phyloP scores from a whole-genome alignment of 345 rosid genomes.

The Mercurialis annua region DNA sequence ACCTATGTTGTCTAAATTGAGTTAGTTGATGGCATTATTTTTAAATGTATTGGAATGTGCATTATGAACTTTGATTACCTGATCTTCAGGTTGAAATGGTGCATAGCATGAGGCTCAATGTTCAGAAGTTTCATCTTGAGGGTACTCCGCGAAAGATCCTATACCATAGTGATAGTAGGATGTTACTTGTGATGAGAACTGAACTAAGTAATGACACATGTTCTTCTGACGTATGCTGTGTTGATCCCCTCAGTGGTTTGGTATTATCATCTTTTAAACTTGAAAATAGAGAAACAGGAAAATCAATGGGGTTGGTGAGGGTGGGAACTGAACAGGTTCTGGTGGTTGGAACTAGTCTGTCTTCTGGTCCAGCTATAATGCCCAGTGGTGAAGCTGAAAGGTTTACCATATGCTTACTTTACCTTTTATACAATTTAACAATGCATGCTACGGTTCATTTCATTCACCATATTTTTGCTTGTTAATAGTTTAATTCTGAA shows the following conservation, averaged over 20 bases:
- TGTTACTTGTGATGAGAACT: constrained; percentile 90
- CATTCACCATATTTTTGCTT: neutral
- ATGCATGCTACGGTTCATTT: neutral
- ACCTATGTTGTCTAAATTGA: constrained; percentile 4
- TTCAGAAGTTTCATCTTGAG: constrained; percentile 88
- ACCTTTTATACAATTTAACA: neutral
- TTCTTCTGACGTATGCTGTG: constrained; percentile 80
- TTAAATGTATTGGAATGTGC: constrained; percentile 16
- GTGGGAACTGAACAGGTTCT: constrained; percentile 80
- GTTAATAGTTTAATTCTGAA: neutral
- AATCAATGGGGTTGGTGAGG: constrained; percentile 86
- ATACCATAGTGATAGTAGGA: constrained; percentile 84
- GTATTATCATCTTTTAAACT: constrained; percentile 66
- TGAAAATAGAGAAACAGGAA: constrained; percentile 80
- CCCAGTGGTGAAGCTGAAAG: constrained; percentile 99
- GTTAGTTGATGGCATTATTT: constrained; percentile 5
- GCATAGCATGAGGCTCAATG: constrained; percentile 79
- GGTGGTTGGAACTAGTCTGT: constrained; percentile 84
- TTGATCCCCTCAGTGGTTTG: constrained; percentile 81
- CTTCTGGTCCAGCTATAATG: constrained; percentile 91
- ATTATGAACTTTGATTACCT: constrained; percentile 15
- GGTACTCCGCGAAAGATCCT: constrained; percentile 93
- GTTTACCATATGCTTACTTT: constrained; percentile 31
- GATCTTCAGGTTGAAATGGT: constrained; percentile 87
- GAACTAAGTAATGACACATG: constrained; percentile 55